A percentile compares a stretch with the other conserved stretches of the same genome.
Evolutionary conservation across 768 basidiomycete species (phyloP).

Genomic region (Phylloporus rhodoxanthus): DNA sequence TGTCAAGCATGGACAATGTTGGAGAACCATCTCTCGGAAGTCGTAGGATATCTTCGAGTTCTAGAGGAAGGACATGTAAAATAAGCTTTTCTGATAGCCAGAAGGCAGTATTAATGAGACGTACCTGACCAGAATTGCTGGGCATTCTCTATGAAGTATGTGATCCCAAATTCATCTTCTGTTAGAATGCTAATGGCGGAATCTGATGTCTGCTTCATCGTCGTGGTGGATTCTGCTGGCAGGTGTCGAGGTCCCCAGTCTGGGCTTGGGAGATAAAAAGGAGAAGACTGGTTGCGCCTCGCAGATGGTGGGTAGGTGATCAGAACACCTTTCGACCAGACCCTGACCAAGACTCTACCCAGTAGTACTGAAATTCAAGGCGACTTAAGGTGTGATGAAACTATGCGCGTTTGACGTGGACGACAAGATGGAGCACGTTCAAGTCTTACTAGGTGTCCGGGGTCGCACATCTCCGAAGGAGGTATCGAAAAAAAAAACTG

Average conservation of each 20-base stretch:
- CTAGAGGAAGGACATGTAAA: conserved; percentile 36
- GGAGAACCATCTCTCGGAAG: conserved; percentile 53
- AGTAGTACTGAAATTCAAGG: neutral
- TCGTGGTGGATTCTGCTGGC: neutral
- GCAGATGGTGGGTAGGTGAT: neutral
- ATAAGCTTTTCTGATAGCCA: conserved; percentile 6
- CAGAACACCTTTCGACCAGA: neutral
- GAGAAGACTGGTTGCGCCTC: neutral
- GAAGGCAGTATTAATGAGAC: conserved; percentile 23
- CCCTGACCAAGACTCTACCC: neutral
- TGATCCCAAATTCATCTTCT: conserved; percentile 71
- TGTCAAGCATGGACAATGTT: conserved; percentile 72
- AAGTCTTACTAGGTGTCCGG: conserved; percentile 17
- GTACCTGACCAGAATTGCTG: conserved; percentile 90
- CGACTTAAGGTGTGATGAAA: neutral
- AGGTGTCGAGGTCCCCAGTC: conserved; percentile 3
- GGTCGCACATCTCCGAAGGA: conserved; percentile 10
- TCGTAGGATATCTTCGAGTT: conserved; percentile 78
- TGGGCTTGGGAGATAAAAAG: conserved; percentile 5
- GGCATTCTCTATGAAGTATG: conserved; percentile 75
- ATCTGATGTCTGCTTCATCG: conserved; percentile 15
- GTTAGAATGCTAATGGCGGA: conserved; percentile 18
- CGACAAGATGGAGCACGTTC: conserved; percentile 1
- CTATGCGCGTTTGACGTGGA: conserved; percentile 1
- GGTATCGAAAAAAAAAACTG: neutral